A percentile compares a stretch with the other conserved stretches of the same genome.
Conservation (phyloP, 2,329 filamentous ascomycete species). For the Ophiostoma fasciatum region DNA sequence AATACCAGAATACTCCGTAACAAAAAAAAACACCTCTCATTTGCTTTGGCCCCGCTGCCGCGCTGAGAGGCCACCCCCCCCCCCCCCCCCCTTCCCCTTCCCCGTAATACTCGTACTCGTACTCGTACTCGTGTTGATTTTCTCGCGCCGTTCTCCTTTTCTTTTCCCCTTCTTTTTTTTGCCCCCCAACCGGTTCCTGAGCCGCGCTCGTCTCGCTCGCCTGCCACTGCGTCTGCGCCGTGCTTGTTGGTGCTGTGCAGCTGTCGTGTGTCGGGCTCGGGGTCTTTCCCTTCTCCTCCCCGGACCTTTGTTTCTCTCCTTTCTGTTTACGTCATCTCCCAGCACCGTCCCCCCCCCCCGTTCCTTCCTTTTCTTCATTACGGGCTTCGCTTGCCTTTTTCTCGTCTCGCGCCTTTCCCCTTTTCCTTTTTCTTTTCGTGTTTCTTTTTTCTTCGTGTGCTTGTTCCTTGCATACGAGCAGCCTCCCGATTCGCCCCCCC, state of each 20-base stretch:
- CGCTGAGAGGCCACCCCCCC: background rate
- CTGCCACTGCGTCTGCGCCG: too few relatives aligned
- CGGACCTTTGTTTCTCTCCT: background rate
- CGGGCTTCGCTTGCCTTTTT: background rate
- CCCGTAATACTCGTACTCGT: too few relatives aligned
- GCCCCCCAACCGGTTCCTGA: too few relatives aligned
- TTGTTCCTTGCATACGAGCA: too few relatives aligned
- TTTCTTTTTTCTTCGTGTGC: background rate
- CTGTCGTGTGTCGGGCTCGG: constrained; percentile 5
- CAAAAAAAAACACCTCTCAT: background rate
- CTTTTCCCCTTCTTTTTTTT: too few relatives aligned
- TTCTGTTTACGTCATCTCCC: too few relatives aligned
- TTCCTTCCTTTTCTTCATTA: background rate
- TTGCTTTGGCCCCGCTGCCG: background rate
- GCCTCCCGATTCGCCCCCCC: too few relatives aligned
- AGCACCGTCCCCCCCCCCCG: background rate
- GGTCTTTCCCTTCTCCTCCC: constrained; percentile 1
- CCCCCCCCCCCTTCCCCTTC: background rate
- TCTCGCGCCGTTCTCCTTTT: too few relatives aligned
- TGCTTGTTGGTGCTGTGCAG: too few relatives aligned
- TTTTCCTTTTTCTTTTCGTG: background rate
- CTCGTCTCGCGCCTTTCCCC: background rate
- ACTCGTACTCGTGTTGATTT: too few relatives aligned
- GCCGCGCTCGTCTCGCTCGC: too few relatives aligned
- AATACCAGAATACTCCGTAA: too few relatives aligned